phyloP scores from a whole-genome alignment of 306 rosid genomes.

The Vicia sativa region DNA sequence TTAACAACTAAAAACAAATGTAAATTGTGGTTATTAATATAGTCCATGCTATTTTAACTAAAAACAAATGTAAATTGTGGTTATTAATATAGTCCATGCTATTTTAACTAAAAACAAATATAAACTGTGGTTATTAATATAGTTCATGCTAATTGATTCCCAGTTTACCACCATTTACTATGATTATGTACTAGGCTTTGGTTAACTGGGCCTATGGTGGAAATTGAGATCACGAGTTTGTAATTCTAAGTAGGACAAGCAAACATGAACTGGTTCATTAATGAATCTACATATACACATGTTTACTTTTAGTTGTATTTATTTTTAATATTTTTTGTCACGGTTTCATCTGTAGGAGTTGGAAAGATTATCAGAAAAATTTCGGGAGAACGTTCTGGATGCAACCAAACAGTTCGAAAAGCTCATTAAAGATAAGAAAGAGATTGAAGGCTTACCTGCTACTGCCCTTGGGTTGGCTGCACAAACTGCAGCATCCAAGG shows the following conservation, averaged over 20 bases:
- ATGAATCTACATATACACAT: not conserved
- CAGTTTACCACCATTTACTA: constrained; percentile 25
- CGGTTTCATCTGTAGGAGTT: constrained; percentile 64
- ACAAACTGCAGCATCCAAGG: constrained; percentile 91
- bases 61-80: no score
- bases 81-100: no score
- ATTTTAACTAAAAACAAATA: no score
- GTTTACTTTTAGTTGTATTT: constrained; percentile 7
- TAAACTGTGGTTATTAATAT: no score
- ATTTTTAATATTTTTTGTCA: constrained; percentile 4
- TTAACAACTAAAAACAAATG: constrained; percentile 1
- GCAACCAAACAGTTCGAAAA: constrained; percentile 96
- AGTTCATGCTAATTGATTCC: not conserved
- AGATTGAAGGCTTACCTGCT: constrained; percentile 87
- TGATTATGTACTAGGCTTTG: constrained; percentile 25
- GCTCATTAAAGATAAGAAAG: constrained; percentile 75
- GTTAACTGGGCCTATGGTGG: constrained; percentile 25
- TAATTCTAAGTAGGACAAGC: constrained; percentile 15
- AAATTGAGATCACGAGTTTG: constrained; percentile 23
- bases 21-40: constrained; percentile 10
- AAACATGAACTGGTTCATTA: constrained; percentile 27
- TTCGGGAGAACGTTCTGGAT: constrained; percentile 85
- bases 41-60: no score
- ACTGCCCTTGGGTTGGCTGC: constrained; percentile 97
- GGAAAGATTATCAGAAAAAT: constrained; percentile 75